These are phyloP conservation scores for Datura wrightii DNA, from an alignment of 257 asterid genomes.

Conservation along the genomic window DNA sequence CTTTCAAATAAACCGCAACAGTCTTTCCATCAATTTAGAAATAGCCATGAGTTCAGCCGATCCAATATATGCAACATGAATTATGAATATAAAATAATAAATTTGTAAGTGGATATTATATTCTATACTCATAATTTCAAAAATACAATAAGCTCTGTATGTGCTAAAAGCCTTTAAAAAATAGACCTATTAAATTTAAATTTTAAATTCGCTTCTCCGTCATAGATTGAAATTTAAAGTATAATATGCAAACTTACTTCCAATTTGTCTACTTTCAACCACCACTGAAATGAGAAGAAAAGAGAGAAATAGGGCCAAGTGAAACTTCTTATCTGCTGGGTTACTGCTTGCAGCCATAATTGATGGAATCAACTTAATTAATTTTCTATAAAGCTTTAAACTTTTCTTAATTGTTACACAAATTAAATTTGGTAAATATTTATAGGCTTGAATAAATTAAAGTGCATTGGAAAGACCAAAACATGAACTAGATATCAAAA, in stretches of 20 bases:
- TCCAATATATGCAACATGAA: no score
- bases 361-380: background rate
- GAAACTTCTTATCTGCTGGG: background rate
- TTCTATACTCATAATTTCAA: background rate
- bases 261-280: constrained; percentile 12
- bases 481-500: background rate
- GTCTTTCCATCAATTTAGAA: no score
- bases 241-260: background rate
- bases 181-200: background rate
- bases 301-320: constrained; percentile 6
- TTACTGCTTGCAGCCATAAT: background rate
- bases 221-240: background rate
- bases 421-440: background rate
- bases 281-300: background rate
- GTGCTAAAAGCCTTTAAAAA: background rate
- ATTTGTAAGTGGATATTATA: no score
- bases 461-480: background rate
- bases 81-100: no score
- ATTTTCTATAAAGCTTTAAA: background rate
- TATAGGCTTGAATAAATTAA: background rate
- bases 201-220: background rate
- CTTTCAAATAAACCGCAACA: no score
- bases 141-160: background rate
- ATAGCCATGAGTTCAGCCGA: no score
- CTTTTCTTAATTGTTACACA: background rate